A percentile compares a stretch with the other conserved stretches of the same genome.
These are phyloP conservation scores for Xylaria sp. DNA, from an alignment of 2,329 filamentous ascomycete genomes.

Conservation along the genomic window DNA sequence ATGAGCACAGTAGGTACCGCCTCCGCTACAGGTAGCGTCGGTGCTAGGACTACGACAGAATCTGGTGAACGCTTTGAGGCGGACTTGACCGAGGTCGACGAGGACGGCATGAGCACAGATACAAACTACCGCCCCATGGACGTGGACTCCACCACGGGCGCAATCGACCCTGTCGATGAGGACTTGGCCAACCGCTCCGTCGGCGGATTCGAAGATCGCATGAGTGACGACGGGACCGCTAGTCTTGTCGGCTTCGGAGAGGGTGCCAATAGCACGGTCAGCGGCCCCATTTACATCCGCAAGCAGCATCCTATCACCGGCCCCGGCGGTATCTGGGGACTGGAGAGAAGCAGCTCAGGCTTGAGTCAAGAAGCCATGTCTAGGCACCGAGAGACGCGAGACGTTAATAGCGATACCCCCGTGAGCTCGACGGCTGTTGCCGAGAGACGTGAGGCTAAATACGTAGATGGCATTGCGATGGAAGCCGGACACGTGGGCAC, in stretches of 20 bases:
- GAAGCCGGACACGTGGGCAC: constrained; percentile 58
- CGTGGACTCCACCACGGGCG: constrained; percentile 56
- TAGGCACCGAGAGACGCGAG: constrained; percentile 45
- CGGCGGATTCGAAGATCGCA: constrained; percentile 71
- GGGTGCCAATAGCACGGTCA: constrained; percentile 85
- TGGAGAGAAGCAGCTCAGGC: constrained; percentile 64
- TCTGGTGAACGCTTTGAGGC: constrained; percentile 65
- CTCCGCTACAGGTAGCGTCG: constrained; percentile 83
- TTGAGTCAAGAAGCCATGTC: constrained; percentile 57
- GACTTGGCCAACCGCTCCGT: constrained; percentile 58
- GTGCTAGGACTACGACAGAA: constrained; percentile 64
- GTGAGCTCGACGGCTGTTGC: constrained; percentile 58
- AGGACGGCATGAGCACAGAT: constrained; percentile 77
- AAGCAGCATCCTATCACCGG: constrained; percentile 55
- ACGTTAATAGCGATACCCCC: constrained; percentile 54
- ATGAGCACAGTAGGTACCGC: constrained; percentile 93
- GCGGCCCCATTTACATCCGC: constrained; percentile 76
- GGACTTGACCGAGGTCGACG: constrained; percentile 66
- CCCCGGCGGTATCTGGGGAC: constrained; percentile 50
- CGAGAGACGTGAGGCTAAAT: constrained; percentile 68
- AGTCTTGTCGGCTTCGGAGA: constrained; percentile 93
- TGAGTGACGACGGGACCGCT: constrained; percentile 85
- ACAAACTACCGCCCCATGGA: constrained; percentile 68
- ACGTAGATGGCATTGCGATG: constrained; percentile 72
- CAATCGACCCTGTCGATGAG: constrained; percentile 50